Conservation (phyloP, 2,329 filamentous ascomycete genomes). For the Leptosphaerulina australis region DNA sequence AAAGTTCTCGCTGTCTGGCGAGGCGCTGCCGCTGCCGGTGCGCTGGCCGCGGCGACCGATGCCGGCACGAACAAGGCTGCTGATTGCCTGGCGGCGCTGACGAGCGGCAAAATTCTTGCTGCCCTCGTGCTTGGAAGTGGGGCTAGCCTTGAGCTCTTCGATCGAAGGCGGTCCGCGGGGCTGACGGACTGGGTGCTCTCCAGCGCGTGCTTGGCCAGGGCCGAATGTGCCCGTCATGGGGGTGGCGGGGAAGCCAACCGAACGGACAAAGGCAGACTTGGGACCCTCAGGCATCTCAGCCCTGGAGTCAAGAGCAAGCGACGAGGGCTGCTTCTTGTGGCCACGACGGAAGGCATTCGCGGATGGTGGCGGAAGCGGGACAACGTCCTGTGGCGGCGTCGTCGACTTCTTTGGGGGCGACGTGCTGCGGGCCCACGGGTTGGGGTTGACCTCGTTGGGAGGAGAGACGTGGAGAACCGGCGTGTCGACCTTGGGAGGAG, state of each 20-base stretch:
- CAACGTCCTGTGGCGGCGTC: constrained; percentile 71
- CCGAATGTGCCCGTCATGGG: constrained; percentile 86
- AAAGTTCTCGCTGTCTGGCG: constrained; percentile 85
- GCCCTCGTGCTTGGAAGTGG: constrained; percentile 90
- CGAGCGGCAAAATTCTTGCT: constrained; percentile 97
- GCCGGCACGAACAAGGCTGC: constrained; percentile 89
- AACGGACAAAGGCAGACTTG: constrained; percentile 67
- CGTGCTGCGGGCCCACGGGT: constrained; percentile 65
- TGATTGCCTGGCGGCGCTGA: constrained; percentile 87
- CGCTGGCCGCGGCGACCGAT: constrained; percentile 78
- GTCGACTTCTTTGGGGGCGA: constrained; percentile 67
- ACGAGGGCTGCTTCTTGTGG: constrained; percentile 83
- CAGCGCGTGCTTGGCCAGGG: constrained; percentile 88
- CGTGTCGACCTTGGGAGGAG: constrained; percentile 48
- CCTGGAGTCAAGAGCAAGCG: constrained; percentile 65
- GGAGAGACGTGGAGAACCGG: constrained; percentile 81
- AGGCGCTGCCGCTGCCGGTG: constrained; percentile 76
- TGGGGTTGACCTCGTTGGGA: constrained; percentile 65
- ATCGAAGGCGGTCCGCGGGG: constrained; percentile 89
- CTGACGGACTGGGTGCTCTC: constrained; percentile 92
- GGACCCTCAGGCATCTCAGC: constrained; percentile 67
- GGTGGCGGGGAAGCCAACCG: constrained; percentile 73
- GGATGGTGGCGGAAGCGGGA: constrained; percentile 83
- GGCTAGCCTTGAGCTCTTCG: constrained; percentile 87
- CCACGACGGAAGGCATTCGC: constrained; percentile 91